Base-by-base conservation (phyloP, 305 asterid genomes). In the Fraxinus platypoda region DNA sequence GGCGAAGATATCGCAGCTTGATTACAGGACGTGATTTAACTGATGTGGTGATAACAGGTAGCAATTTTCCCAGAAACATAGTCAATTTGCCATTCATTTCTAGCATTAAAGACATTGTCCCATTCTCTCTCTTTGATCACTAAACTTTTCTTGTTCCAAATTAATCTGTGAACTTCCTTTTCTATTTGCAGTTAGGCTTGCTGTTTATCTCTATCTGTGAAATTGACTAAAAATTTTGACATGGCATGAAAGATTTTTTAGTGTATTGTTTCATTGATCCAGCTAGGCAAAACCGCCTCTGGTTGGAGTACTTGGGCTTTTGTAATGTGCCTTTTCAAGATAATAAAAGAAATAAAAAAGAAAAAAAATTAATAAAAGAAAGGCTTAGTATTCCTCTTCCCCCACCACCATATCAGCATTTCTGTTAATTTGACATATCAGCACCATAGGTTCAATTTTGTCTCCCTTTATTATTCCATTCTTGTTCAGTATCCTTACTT, bases 21-120 rank as follows among this genome's bases (percentile, higher is more conserved):
- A 92, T 96, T 78, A 87, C 86, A 6, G 99, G 97, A 79, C 90
- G 85, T 64, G 90, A 96, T 85, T 84, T 96, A 83, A 92, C 90
- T 12, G 99, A 96, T 88, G 98, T 94, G 83, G 98, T 96, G 78
- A 91, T 96, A 79, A 96, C 99, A 78, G 99, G 99, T 87, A 88
- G 9, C 82, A 2, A 59, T 76, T 35, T 77, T 76, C 31, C 30
- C 17, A 28, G 15, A 17, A 23, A 21, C 26, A 64, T 84, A 25
- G 26, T 30, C n/a, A 17, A 11, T 82, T 74, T 76, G 9, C 12
- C 0, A 3, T 66, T 54, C 17, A 34, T 43, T 6, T 66, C 43
- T 13, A 31, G 21, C 33, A 49, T 82, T 2, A 64, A 23, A 23
- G 6, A 26, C 33, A 64, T 30, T 26, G 35, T 68, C 38, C 37